phyloP scores from a whole-genome alignment of 768 basidiomycete genomes.

The Boletus rufocinnamomeus region DNA sequence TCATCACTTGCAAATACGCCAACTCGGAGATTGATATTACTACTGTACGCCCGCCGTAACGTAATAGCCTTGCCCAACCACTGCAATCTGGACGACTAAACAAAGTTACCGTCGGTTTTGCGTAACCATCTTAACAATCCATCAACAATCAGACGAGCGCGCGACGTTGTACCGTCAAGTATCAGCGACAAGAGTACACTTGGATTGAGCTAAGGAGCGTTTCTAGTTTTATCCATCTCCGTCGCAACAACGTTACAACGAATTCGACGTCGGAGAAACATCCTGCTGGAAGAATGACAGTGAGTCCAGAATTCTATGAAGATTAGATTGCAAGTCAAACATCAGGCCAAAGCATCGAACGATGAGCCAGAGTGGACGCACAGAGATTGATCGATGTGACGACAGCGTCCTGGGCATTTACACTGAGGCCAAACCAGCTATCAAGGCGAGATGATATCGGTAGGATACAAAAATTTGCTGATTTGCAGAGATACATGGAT shows the following conservation, averaged over 20 bases:
- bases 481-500: conserved; percentile 18
- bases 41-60: no score
- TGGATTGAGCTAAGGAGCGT: conserved; percentile 5
- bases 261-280: neutral
- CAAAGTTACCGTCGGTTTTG: neutral
- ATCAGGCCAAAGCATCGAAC: conserved; percentile 1
- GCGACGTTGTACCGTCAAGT: neutral
- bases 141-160: conserved; percentile 3
- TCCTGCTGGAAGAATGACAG: neutral
- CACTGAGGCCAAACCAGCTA: conserved; percentile 1
- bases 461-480: conserved; percentile 20
- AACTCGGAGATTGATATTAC: neutral
- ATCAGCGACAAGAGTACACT: conserved; percentile 15
- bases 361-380: conserved; percentile 15
- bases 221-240: conserved; percentile 10
- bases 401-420: conserved; percentile 2
- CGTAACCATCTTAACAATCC: conserved; percentile 15
- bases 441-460: conserved; percentile 8
- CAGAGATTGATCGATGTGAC: conserved; percentile 15
- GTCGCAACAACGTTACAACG: neutral
- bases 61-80: neutral
- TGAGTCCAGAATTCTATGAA: conserved; percentile 6
- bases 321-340: conserved; percentile 1
- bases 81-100: neutral
- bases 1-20: neutral